Percentiles rank a stretch among this genome's conserved stretches.
Conservation (phyloP, 176 grass and related monocot species). For the Typha latifolia region DNA sequence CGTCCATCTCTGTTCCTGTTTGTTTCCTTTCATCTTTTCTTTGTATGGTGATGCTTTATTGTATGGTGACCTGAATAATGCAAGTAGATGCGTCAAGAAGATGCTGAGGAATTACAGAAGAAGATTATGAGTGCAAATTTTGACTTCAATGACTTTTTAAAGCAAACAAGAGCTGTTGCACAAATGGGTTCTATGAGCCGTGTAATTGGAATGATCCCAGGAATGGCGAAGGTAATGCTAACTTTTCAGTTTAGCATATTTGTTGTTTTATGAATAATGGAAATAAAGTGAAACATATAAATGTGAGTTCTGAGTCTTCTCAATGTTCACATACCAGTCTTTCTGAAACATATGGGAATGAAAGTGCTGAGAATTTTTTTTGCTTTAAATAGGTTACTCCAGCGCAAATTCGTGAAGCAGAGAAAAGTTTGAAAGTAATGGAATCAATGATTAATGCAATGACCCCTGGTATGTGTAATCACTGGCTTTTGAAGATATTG, state of each 20-base stretch:
- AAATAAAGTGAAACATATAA: too few species aligned
- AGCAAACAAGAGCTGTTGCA: slow-evolving; percentile 71
- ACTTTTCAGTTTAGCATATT: background rate
- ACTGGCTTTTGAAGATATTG: background rate
- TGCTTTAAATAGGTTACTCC: slow-evolving; percentile 55
- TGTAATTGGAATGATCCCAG: slow-evolving; percentile 50
- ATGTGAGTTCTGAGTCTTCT: too few species aligned
- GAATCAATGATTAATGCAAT: slow-evolving; percentile 96
- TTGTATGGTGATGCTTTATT: slow-evolving; percentile 1
- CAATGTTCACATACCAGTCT: background rate
- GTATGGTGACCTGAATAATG: slow-evolving; percentile 17
- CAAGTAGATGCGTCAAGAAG: slow-evolving; percentile 86
- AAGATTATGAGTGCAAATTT: slow-evolving; percentile 95
- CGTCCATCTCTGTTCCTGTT: background rate
- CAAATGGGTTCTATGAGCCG: slow-evolving; percentile 72
- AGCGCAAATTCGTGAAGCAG: slow-evolving; percentile 90
- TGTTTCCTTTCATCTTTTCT: slow-evolving; percentile 11
- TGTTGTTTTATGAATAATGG: background rate
- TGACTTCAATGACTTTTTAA: slow-evolving; percentile 90
- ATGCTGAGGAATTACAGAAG: slow-evolving; percentile 94
- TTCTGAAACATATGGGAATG: background rate
- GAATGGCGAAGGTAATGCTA: slow-evolving; percentile 39
- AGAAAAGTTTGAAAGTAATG: slow-evolving; percentile 73
- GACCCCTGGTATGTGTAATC: slow-evolving; percentile 42
- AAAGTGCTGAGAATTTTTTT: background rate